Base-by-base conservation (phyloP, 495 filamentous ascomycete genomes). In the Talaromyces stipitatus region DNA sequence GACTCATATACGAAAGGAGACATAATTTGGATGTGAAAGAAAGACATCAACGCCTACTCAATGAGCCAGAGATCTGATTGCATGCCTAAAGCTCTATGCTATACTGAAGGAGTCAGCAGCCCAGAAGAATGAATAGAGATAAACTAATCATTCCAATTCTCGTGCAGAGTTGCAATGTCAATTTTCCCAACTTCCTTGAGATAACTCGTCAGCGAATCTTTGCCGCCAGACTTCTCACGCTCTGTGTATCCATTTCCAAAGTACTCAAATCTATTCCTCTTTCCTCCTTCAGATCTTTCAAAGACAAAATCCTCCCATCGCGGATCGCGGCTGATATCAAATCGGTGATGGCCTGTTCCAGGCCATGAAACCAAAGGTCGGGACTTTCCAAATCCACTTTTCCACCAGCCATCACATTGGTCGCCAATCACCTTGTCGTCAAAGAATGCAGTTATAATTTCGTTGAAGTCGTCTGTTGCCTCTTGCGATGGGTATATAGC, bases 271-370 rank as follows among this genome's bases (percentile, higher is more conserved):
- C 48, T 23, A 32, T 51, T 30, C 23, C 48, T 51, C 18, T 26
- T 51, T 24, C 48, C 48, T 51, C 29, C 23, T 27, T 51, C 48
- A 9, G 26, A 51, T 18, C n/a, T 8, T 29, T 51, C 48, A 51
- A 51, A 51, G 22, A 51, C 48, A 30, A 51, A 51, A 8, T 51
- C 48, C 48, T 51, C 48, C 48, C 26, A 51, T 7, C 48, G 48
- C 11, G 48, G 48, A 10, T 51, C 48, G 9, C 48, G 22, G 18
- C 48, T 51, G 48, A 51, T 51, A 30, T 51, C 48, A 29, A 51
- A 51, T 9, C 48, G 22, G 28, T 51, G 48, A 51, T 51, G 47
- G 27, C 47, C 47, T 9, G 47, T 50, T 7, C 47, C 47, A 26
- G 47, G 47, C 47, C 47, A 50, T 27, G 47, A 27, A 23, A 50